Percentiles rank a stretch among this genome's conserved stretches.
These are phyloP conservation scores for Limonomyces culmigenus DNA, from an alignment of 1,284 basidiomycete genomes.

Conservation along the genomic window DNA sequence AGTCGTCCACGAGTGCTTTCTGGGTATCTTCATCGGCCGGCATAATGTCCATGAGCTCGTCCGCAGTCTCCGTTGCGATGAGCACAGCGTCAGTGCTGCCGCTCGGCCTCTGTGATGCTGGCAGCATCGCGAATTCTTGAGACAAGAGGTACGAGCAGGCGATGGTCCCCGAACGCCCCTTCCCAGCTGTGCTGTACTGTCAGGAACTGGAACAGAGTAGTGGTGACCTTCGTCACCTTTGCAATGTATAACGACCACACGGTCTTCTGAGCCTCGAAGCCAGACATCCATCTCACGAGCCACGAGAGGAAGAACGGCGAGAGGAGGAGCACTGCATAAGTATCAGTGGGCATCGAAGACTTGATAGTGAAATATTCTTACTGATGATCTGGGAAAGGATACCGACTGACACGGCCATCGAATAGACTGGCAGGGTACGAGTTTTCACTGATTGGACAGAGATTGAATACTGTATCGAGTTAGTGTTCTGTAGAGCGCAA, in stretches of 20 bases:
- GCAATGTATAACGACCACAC: slow-evolving; percentile 77
- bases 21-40: slow-evolving; percentile 18
- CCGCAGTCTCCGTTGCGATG: slow-evolving; percentile 25
- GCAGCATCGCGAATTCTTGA: slow-evolving; percentile 27
- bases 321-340: slow-evolving; percentile 50
- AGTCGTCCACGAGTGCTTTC: slow-evolving; percentile 1
- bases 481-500: too few relatives aligned
- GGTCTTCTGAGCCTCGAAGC: slow-evolving; percentile 49
- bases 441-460: slow-evolving; percentile 67
- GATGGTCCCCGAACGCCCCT: slow-evolving; percentile 71
- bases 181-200: slow-evolving; percentile 34
- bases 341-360: slow-evolving; percentile 3
- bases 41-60: slow-evolving; percentile 30
- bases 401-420: slow-evolving; percentile 60
- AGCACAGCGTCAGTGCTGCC: slow-evolving; percentile 16
- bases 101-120: slow-evolving; percentile 22
- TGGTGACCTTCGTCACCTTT: slow-evolving; percentile 39
- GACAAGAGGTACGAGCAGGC: slow-evolving; percentile 70
- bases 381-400: slow-evolving; percentile 84
- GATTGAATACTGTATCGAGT: slow-evolving; percentile 85
- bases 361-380: slow-evolving; percentile 18
- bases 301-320: slow-evolving; percentile 63
- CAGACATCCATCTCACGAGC: slow-evolving; percentile 69
- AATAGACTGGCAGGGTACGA: slow-evolving; percentile 46
- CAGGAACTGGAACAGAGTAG: neutral